phyloP scores from a whole-genome alignment of 1,284 basidiomycete species.

The Xanthoconium separans region DNA sequence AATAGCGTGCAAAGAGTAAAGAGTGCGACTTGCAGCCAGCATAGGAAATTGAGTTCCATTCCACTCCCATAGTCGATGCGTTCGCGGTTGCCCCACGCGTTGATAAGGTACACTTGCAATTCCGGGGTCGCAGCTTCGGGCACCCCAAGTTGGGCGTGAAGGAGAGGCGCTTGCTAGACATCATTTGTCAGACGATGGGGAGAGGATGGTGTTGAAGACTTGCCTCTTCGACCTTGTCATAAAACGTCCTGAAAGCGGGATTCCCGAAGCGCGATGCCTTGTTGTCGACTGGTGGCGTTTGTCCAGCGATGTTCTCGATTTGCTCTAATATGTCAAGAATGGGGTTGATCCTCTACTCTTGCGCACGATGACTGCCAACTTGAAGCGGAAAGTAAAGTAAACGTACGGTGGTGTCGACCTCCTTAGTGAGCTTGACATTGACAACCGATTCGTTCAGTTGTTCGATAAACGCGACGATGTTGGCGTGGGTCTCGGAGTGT shows the following conservation, averaged over 20 bases:
- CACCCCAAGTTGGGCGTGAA: conserved; percentile 65
- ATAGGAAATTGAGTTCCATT: conserved; percentile 98
- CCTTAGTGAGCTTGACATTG: conserved; percentile 75
- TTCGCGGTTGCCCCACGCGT: conserved; percentile 89
- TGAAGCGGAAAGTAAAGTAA: conserved; percentile 1
- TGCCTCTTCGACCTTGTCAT: conserved; percentile 78
- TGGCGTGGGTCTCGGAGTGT: conserved; percentile 66
- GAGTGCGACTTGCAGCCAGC: conserved; percentile 81
- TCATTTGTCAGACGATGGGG: neutral
- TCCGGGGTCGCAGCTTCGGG: conserved; percentile 50
- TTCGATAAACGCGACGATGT: conserved; percentile 69
- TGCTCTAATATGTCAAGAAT: conserved; percentile 64
- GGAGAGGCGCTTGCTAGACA: conserved; percentile 41
- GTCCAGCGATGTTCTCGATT: conserved; percentile 65
- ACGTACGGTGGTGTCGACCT: conserved; percentile 44
- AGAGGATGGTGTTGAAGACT: conserved; percentile 17
- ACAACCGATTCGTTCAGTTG: conserved; percentile 76
- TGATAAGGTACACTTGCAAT: conserved; percentile 78
- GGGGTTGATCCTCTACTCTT: conserved; percentile 57
- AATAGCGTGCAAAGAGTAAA: neutral
- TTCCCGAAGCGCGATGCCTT: conserved; percentile 94
- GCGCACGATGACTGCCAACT: conserved; percentile 1
- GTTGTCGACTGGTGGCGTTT: conserved; percentile 88
- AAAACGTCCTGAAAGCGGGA: conserved; percentile 92
- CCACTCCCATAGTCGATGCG: conserved; percentile 98